phyloP scores from a whole-genome alignment of 2,329 filamentous ascomycete genomes.

The Ceratocystis colombiana region DNA sequence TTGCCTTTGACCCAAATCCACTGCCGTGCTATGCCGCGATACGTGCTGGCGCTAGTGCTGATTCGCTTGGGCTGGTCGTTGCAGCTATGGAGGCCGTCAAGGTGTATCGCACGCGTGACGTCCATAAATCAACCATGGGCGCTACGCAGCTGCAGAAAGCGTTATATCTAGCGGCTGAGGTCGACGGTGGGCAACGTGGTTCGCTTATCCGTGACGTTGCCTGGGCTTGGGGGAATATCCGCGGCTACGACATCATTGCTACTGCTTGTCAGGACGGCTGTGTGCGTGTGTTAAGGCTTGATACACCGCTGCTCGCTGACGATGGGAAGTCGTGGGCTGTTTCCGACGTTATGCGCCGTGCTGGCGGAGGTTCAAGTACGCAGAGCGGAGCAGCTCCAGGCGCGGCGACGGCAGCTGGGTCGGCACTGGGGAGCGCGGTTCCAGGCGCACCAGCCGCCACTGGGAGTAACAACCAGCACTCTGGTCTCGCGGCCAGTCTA shows the following conservation, averaged over 20 bases:
- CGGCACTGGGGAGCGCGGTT: slow-evolving; percentile 23
- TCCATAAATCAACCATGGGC: slow-evolving; percentile 41
- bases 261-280: slow-evolving; percentile 88
- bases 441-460: slow-evolving; percentile 31
- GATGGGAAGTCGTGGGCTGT: slow-evolving; percentile 44
- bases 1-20: slow-evolving; percentile 80
- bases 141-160: slow-evolving; percentile 53
- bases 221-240: slow-evolving; percentile 85
- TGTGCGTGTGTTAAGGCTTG: slow-evolving; percentile 76
- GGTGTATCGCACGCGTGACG: slow-evolving; percentile 66
- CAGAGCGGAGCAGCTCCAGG: slow-evolving; percentile 21
- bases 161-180: slow-evolving; percentile 77
- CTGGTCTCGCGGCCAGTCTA: slow-evolving; percentile 22
- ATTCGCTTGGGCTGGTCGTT: slow-evolving; percentile 71
- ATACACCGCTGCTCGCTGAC: slow-evolving; percentile 43
- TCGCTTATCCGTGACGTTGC: slow-evolving; percentile 76
- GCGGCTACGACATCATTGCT: slow-evolving; percentile 81
- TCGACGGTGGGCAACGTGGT: slow-evolving; percentile 43
- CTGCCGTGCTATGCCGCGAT: slow-evolving; percentile 69
- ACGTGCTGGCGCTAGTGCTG: slow-evolving; percentile 67
- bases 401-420: slow-evolving; percentile 32
- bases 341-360: slow-evolving; percentile 34
- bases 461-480: slow-evolving; percentile 30
- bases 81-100: slow-evolving; percentile 75
- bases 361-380: slow-evolving; percentile 27